phyloP scores from a whole-genome alignment of 352 stramenopile species.

The Phytophthora melonis region DNA sequence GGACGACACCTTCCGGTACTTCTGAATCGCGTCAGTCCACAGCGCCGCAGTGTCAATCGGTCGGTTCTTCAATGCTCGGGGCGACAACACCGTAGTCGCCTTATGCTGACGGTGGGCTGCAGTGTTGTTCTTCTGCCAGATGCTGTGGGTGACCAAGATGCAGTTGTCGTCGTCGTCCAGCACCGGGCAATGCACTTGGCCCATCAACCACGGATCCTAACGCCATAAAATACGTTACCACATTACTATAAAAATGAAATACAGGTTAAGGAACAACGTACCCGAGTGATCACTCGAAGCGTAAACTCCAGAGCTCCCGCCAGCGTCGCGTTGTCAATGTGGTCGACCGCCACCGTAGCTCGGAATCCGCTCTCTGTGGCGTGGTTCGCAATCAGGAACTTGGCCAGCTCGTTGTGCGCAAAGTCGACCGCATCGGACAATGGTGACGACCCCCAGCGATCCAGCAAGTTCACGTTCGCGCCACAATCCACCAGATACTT shows the following conservation, averaged over 20 bases:
- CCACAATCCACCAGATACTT: slow-evolving; percentile 76
- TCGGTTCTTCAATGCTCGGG: slow-evolving; percentile 26
- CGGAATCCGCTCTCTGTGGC: slow-evolving; percentile 73
- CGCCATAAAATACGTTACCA: slow-evolving; percentile 8
- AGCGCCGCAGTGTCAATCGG: slow-evolving; percentile 40
- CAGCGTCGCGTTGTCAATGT: slow-evolving; percentile 70
- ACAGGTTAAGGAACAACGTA: slow-evolving; percentile 24
- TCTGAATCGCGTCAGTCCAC: slow-evolving; percentile 67
- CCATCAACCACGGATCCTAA: slow-evolving; percentile 76
- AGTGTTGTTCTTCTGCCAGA: slow-evolving; percentile 69
- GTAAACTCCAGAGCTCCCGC: slow-evolving; percentile 72
- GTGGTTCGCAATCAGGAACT: slow-evolving; percentile 70
- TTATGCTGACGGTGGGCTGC: slow-evolving; percentile 8
- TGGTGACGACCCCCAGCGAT: slow-evolving; percentile 81
- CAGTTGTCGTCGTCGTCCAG: slow-evolving; percentile 69
- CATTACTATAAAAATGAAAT: background rate
- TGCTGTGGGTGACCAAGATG: slow-evolving; percentile 68
- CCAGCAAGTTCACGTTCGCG: slow-evolving; percentile 80
- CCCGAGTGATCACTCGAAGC: slow-evolving; percentile 67
- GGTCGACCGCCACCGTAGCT: slow-evolving; percentile 58
- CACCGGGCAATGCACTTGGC: slow-evolving; percentile 77
- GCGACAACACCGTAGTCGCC: slow-evolving; percentile 28
- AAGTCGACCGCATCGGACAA: slow-evolving; percentile 83
- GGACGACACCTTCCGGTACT: slow-evolving; percentile 76
- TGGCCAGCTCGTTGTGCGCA: slow-evolving; percentile 77